Base-by-base conservation (phyloP, 2,329 filamentous ascomycete genomes). In the Calonectria pseudoturangicola region DNA sequence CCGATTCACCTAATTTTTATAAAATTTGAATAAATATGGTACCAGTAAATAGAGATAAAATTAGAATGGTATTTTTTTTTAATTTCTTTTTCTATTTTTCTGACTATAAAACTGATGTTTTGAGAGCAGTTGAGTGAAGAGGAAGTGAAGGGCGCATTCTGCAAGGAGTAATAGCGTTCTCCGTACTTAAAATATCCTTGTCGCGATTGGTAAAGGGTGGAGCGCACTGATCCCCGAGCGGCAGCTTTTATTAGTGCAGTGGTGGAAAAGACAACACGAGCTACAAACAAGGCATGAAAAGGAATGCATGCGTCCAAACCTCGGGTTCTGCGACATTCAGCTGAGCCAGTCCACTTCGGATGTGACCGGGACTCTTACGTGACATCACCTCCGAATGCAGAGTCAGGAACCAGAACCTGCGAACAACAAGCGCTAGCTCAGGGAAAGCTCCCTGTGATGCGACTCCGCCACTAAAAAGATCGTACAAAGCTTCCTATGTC, bases 401-500 rank as follows among this genome's bases (percentile, higher is more conserved):
- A 8, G 3, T 30, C 54, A 54, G 54, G 33, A 58, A 58, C 33
- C 39, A 27, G 36, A 15, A 62, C 13, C 25, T 15, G 58, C 8
- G 56, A 43, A 39, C 36, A 62, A 43, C 33, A 25, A 41, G 15
- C 41, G 18, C 10, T 16, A 13, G 39, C 25, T 27, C 25, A 10
- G 21, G 30, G 27, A 9, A 51, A 30, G 25, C 48, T 51, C 25
- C n/a, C 27, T 36, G 21, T 21, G 51, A 39, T 18, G 58, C 43
- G 39, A 60, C 43, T 51, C 41, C 62, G 62, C 62, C 45, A 66
- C 62, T 25, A 36, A 36, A 33, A 25, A 47, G 62, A 65, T 65
- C 62, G 41, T n/a, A 51, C 4, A 65, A 72, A 69, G 70, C 70
- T 72, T 72, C 65, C 51, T 66, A 33, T 41, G 15, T 47, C 39